Conservation (phyloP, 2,329 filamentous ascomycete species). For the Curvularia verruculosa region DNA sequence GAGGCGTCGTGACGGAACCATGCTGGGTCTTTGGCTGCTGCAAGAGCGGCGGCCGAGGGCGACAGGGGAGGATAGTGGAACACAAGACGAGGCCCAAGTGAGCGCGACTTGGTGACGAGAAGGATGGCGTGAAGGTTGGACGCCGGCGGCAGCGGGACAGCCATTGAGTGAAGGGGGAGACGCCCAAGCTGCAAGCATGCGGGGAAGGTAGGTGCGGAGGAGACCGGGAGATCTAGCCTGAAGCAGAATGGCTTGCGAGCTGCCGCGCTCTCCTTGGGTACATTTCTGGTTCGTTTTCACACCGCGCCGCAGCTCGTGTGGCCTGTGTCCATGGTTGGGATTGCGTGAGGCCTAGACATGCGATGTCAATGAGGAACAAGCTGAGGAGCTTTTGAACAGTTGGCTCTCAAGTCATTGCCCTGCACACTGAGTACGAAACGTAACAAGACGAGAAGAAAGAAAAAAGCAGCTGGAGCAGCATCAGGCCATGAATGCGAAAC, state of each 20-base stretch:
- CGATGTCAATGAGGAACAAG: not conserved
- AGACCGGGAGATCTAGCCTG: slow-evolving; percentile 29
- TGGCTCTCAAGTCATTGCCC: not conserved
- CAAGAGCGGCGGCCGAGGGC: slow-evolving; percentile 43
- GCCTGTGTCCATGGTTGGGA: not conserved
- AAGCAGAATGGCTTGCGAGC: not conserved
- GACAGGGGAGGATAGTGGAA: slow-evolving; percentile 52
- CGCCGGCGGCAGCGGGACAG: slow-evolving; percentile 41
- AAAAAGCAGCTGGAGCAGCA: not conserved
- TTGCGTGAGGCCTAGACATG: not conserved
- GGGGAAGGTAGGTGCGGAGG: slow-evolving; percentile 16
- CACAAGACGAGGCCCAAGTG: slow-evolving; percentile 49
- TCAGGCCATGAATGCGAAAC: not conserved
- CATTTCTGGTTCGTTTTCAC: not conserved
- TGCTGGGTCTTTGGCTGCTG: slow-evolving; percentile 39
- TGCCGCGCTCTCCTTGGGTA: not conserved
- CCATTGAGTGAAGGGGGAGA: slow-evolving; percentile 27
- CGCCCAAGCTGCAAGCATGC: slow-evolving; percentile 5
- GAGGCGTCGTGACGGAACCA: slow-evolving; percentile 49
- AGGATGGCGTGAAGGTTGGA: slow-evolving; percentile 51
- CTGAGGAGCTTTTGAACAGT: not conserved
- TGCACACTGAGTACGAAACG: not conserved
- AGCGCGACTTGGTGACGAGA: slow-evolving; percentile 49
- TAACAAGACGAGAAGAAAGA: no score
- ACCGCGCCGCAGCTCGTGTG: not conserved